Conservation (phyloP, 495 filamentous ascomycete species). For the Astrothelium subdiscretum region DNA sequence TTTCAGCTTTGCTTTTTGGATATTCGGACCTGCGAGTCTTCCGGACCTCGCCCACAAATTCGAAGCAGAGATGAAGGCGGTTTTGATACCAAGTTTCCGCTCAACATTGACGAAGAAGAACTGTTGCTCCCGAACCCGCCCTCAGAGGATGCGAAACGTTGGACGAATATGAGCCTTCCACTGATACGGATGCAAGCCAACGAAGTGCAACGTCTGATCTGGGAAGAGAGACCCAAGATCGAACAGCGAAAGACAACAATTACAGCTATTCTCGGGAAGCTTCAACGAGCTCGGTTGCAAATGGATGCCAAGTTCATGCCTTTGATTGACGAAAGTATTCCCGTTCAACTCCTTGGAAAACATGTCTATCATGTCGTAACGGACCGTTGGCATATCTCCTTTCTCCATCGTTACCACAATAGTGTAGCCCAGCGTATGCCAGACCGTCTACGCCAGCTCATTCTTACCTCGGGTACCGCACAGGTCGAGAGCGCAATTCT, state of each 20-base stretch:
- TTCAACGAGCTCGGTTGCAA: constrained; percentile 46
- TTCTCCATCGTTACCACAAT: constrained; percentile 47
- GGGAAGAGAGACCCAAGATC: constrained; percentile 49
- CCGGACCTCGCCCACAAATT: constrained; percentile 57
- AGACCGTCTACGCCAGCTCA: constrained; percentile 34
- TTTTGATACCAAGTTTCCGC: constrained; percentile 54
- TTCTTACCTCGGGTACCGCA: constrained; percentile 40
- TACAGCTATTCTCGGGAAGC: constrained; percentile 44
- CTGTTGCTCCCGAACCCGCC: constrained; percentile 31
- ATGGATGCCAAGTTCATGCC: constrained; percentile 50
- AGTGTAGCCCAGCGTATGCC: constrained; percentile 36
- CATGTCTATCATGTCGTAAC: constrained; percentile 50
- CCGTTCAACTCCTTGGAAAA: constrained; percentile 47
- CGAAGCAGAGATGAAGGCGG: constrained; percentile 43
- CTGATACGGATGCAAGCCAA: constrained; percentile 60
- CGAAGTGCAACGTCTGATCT: constrained; percentile 58
- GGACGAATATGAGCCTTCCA: constrained; percentile 55
- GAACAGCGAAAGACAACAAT: constrained; percentile 47
- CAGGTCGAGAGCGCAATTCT: constrained; percentile 49
- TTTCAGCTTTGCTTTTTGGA: constrained; percentile 65
- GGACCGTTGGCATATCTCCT: constrained; percentile 50
- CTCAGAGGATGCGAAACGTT: constrained; percentile 37
- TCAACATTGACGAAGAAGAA: constrained; percentile 55
- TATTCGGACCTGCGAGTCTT: constrained; percentile 62
- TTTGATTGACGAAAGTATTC: constrained; percentile 43